Evolutionary conservation across 2,329 filamentous ascomycete genomes (phyloP).

Genomic region (Metarhizium brunneum): DNA sequence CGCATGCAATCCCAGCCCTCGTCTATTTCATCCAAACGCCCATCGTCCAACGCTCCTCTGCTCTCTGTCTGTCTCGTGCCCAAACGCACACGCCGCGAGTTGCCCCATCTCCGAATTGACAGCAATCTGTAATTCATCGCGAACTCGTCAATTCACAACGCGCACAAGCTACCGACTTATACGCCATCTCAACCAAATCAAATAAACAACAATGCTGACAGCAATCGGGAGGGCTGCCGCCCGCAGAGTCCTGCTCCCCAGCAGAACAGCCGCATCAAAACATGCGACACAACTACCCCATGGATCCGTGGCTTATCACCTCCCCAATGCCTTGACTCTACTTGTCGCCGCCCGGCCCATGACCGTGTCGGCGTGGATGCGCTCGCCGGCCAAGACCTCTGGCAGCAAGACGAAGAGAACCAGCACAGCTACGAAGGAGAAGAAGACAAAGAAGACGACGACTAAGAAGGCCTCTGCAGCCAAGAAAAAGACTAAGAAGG

Average conservation of each 20-base stretch:
- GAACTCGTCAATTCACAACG: not conserved
- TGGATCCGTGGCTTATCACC: not conserved
- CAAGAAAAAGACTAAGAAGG: constrained; percentile 23
- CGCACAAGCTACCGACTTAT: not conserved
- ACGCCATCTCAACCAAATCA: constrained; percentile 5
- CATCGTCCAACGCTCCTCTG: constrained; percentile 1
- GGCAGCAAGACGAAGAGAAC: constrained; percentile 13
- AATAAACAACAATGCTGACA: constrained; percentile 28
- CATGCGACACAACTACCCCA: constrained; percentile 8
- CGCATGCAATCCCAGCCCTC: constrained; percentile 8
- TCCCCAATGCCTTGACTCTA: constrained; percentile 6
- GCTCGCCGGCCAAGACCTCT: constrained; percentile 15
- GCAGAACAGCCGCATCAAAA: constrained; percentile 11
- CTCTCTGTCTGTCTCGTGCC: not conserved
- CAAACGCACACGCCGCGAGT: not conserved
- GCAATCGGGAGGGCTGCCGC: constrained; percentile 29
- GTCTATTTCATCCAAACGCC: constrained; percentile 9
- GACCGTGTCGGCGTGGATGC: constrained; percentile 19
- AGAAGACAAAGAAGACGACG: constrained; percentile 11
- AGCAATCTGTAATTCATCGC: not conserved
- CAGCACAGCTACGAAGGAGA: constrained; percentile 6
- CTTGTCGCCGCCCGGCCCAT: constrained; percentile 11
- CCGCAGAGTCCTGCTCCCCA: constrained; percentile 21
- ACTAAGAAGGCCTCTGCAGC: constrained; percentile 30
- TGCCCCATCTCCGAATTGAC: not conserved